A percentile compares a stretch with the other conserved stretches of the same genome.
Evolutionary conservation across 1,139 yeast genomes (phyloP).

Genomic region (Candida anutae): DNA sequence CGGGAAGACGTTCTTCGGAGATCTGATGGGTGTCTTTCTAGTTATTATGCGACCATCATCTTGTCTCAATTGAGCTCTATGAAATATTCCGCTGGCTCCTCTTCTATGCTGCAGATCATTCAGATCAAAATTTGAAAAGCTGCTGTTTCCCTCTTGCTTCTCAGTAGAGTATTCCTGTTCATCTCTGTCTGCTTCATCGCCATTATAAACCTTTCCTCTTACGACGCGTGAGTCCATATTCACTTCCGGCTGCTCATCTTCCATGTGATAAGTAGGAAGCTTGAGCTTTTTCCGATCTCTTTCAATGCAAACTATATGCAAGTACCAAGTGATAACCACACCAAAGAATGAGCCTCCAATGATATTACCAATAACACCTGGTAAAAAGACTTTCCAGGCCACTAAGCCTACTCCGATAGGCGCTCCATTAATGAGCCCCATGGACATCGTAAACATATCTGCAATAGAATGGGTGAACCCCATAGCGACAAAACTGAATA

Average conservation of each 20-base stretch:
- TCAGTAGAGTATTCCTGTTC: conserved; percentile 5
- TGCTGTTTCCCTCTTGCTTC: not conserved
- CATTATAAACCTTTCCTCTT: conserved; percentile 1
- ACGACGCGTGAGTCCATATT: conserved; percentile 73
- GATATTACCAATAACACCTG: conserved; percentile 63
- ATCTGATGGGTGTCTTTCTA: too few relatives aligned
- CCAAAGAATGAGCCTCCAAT: conserved; percentile 66
- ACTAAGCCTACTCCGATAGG: conserved; percentile 53
- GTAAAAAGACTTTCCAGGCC: conserved; percentile 64
- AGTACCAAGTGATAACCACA: conserved; percentile 55
- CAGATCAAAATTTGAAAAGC: too few relatives aligned
- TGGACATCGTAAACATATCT: conserved; percentile 61
- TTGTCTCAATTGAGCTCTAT: conserved; percentile 3
- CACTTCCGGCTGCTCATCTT: conserved; percentile 74
- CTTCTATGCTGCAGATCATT: conserved; percentile 2
- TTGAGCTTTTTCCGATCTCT: conserved; percentile 51
- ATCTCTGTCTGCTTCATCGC: conserved; percentile 2
- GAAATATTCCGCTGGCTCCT: conserved; percentile 3
- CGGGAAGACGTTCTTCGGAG: conserved; percentile 75
- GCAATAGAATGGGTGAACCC: conserved; percentile 80
- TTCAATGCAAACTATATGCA: conserved; percentile 65
- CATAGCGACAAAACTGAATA: conserved; percentile 64
- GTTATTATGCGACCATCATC: too few relatives aligned
- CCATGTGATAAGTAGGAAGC: conserved; percentile 58
- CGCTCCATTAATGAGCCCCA: conserved; percentile 62